Base-by-base conservation (phyloP, 352 stramenopile genomes). In the Globisporangium spinosum region DNA sequence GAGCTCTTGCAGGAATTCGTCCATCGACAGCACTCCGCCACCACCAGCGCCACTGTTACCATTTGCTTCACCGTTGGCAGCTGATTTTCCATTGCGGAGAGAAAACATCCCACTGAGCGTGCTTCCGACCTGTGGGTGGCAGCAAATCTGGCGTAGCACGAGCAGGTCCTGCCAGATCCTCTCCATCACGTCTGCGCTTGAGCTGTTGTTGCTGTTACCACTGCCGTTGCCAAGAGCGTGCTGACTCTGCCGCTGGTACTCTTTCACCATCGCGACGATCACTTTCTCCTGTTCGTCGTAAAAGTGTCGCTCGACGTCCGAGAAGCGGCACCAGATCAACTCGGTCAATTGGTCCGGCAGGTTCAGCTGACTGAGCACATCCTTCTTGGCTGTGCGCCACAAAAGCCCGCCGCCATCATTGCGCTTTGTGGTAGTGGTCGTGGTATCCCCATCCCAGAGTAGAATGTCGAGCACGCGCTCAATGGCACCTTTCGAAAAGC, bases 71-170 rank as follows among this genome's bases (percentile, higher is more conserved):
- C n/a, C 47, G 35, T 47, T 43, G 15, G 17, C 17, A 4, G 43
- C 3, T 27, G 47, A 47, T 57, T 27, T 34, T 20, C 74, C 62
- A 13, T 25, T 56, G 1, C 64, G 56, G 8, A 64, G 32, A 10
- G 58, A 66, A 58, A 65, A 62, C 22, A 68, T 64, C 4, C 65
- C 64, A 3, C 58, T 64, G 6, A 82, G 57, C 25, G 74, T 72
- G 17, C 77, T 78, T 8, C 87, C 86, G 17, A 98, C 83, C 71
- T 98, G 91, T 7, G 93, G 94, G 74, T 98, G 94, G 54, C 91
- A 98, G 66, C 94, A 98, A 3, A 97, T 84, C 68, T 97, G 92
- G 15, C 93, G 85, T 38, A 98, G 74, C 40, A 85, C 70, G 22
- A 98, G 76, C 9, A 98, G 63, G 20, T 87, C 82, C 34, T 84